Base-by-base conservation (phyloP, 202 grass and related monocot genomes). In the Panicum virgatum region DNA sequence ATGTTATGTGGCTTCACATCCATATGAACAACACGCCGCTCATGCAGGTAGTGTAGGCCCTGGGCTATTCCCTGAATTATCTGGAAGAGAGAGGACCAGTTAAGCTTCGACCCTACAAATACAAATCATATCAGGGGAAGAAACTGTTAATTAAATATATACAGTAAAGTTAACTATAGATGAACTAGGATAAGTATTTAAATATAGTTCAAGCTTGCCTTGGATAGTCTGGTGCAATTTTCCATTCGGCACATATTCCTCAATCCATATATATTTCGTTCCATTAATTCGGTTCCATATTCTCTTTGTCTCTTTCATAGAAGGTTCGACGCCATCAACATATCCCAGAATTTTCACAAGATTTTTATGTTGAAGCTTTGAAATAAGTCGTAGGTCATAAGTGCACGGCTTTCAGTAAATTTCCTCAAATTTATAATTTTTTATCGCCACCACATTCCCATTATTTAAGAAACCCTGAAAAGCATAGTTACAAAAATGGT, bases 1-100 rank as follows among this genome's bases (percentile, higher is more conserved):
- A 83, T 77, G 13, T 77, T 84, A 12, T 1, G 9, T 48, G 82
- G 82, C 39, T 77, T 84, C 32, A 84, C 9, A 56, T 84, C 72
- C 18, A 27, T 5, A 65, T 84, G 82, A 30, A 53, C 8, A 43
- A 74, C 4, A 1, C 10, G 0, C 1, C 52, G 27, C 36, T 12
- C 13, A 32, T 84, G 59, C 5, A 84, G 82, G 59, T 43, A 84
- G 43, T 9, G 8, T 4, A 84, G 1, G 13, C 47, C 82, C 11
- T 45, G 45, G 6, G 45, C 45, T 51, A 72, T 6, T 26, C 69
- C 69, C 0, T 72, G 7, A 72, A 72, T 72, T 72, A 72, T 18
- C 44, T 1, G 3, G 15, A 72, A 32, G 7, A 19, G 26, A 14
- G 15, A 12, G 7, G 45, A 51, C 69, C 69, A 72, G 2, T 72